Evolutionary conservation across 331 rosid species (phyloP).

Genomic region (Stylosanthes scabra): DNA sequence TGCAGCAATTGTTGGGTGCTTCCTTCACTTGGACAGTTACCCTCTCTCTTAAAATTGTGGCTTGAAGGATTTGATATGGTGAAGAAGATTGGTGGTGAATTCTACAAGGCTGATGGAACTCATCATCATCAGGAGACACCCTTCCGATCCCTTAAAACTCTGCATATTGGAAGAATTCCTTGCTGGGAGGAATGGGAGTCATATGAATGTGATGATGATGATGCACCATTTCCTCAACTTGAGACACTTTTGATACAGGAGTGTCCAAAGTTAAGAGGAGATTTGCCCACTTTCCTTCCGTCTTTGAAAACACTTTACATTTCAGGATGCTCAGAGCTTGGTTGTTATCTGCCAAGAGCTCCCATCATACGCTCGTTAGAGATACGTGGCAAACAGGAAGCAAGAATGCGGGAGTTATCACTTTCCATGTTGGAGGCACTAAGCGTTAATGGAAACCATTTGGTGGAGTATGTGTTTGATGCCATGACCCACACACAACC

Average conservation of each 20-base stretch:
- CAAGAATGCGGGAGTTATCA: not conserved
- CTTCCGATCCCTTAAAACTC: not conserved
- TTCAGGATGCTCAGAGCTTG: not conserved
- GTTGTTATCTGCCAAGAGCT: not conserved
- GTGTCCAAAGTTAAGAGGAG: not conserved
- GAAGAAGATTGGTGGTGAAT: not conserved
- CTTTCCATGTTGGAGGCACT: not conserved
- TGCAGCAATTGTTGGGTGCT: not conserved
- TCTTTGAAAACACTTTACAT: not conserved
- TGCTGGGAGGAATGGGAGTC: not conserved
- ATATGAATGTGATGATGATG: not conserved
- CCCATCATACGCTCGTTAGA: fast-evolving
- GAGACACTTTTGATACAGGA: not conserved
- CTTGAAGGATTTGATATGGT: not conserved
- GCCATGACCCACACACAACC: not conserved
- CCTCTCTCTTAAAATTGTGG: not conserved
- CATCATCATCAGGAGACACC: not conserved
- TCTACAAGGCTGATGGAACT: not conserved
- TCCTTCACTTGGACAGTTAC: conserved; percentile 8
- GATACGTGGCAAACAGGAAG: not conserved
- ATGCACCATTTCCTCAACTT: not conserved
- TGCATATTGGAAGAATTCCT: no score
- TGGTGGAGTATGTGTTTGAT: not conserved
- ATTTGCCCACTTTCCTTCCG: not conserved
- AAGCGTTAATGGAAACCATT: not conserved